These are phyloP conservation scores for Ophiostoma ips DNA, from an alignment of 2,329 filamentous ascomycete genomes.

Conservation along the genomic window DNA sequence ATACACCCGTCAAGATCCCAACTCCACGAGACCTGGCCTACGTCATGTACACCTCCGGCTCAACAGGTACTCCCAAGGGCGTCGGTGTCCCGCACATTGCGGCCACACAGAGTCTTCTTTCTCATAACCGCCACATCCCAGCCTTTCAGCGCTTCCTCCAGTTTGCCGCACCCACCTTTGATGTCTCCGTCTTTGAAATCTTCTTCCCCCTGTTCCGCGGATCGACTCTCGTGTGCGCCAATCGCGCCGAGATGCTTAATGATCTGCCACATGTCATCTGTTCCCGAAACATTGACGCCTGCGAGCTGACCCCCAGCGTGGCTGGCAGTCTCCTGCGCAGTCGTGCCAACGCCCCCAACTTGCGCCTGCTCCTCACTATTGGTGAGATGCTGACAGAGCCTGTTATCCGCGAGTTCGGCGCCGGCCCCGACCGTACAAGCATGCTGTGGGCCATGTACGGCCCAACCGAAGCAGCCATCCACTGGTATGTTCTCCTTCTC, in stretches of 20 bases:
- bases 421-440: constrained; percentile 33
- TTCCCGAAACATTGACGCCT: constrained; percentile 59
- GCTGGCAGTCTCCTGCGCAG: constrained; percentile 60
- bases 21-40: constrained; percentile 50
- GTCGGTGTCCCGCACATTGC: constrained; percentile 70
- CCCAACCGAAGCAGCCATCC: constrained; percentile 81
- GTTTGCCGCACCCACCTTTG: constrained; percentile 84
- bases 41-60: constrained; percentile 87
- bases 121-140: constrained; percentile 68
- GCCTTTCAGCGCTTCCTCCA: constrained; percentile 69
- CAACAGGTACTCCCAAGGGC: constrained; percentile 78
- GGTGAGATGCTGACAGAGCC: constrained; percentile 79
- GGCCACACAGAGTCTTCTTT: constrained; percentile 67
- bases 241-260: constrained; percentile 55
- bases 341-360: constrained; percentile 49
- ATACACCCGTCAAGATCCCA: not conserved
- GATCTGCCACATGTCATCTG: constrained; percentile 58
- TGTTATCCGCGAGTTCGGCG: constrained; percentile 69
- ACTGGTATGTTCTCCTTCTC: constrained; percentile 39
- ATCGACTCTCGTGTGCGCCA: constrained; percentile 57
- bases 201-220: constrained; percentile 75
- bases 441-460: constrained; percentile 91
- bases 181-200: constrained; percentile 89
- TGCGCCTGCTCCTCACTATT: constrained; percentile 69
- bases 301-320: constrained; percentile 80